Evolutionary conservation across 2,329 filamentous ascomycete species (phyloP).

Genomic region (Aspergillus uvarum): DNA sequence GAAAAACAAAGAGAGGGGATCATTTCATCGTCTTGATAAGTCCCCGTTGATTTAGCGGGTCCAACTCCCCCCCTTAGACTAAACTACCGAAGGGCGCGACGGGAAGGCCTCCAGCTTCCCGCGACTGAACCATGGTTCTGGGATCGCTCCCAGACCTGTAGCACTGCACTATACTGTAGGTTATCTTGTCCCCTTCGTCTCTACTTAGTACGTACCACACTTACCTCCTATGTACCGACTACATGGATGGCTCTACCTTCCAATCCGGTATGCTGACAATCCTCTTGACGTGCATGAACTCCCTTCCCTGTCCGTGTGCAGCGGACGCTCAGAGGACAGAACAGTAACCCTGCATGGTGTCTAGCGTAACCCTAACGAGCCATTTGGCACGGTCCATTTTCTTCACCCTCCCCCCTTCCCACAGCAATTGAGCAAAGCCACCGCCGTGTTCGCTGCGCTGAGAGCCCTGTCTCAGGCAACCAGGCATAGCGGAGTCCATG

Average conservation of each 20-base stretch:
- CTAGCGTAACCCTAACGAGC: conserved; percentile 1
- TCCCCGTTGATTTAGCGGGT: conserved; percentile 25
- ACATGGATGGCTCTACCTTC: conserved; percentile 23
- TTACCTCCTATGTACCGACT: conserved; percentile 18
- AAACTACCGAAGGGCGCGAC: conserved; percentile 12
- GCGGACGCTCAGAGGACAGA: conserved; percentile 7
- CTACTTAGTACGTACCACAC: too few species aligned
- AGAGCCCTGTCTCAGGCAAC: neutral
- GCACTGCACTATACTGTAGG: too few species aligned
- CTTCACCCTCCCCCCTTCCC: neutral
- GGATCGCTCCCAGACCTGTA: conserved; percentile 24
- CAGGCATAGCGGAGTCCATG: neutral
- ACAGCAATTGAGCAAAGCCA: neutral
- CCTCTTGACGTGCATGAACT: conserved; percentile 24
- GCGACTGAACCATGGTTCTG: conserved; percentile 38
- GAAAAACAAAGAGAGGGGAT: neutral
- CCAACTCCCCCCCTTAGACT: neutral
- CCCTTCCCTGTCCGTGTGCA: conserved; percentile 19
- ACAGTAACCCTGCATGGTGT: neutral
- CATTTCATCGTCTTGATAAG: neutral
- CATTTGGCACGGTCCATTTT: neutral
- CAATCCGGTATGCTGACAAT: conserved; percentile 11
- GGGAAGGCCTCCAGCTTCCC: conserved; percentile 25
- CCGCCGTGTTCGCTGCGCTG: neutral
- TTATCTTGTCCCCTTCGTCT: too few species aligned